These are phyloP conservation scores for Echites panduratus DNA, from an alignment of 257 asterid species.

Conservation along the genomic window DNA sequence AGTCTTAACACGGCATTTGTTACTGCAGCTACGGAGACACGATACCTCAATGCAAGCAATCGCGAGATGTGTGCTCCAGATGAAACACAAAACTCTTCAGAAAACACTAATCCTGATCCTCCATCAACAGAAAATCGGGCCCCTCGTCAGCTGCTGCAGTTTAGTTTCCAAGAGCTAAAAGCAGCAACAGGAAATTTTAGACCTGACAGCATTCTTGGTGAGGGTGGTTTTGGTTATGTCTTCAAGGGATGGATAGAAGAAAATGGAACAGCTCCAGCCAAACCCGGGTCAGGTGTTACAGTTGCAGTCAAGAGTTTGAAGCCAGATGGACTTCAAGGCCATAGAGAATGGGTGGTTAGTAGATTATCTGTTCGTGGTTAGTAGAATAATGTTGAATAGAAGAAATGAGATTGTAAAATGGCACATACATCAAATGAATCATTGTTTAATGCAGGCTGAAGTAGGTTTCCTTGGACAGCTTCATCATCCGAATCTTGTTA, in stretches of 20 bases:
- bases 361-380: slow-evolving; percentile 24
- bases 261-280: slow-evolving; percentile 88
- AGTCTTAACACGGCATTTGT: slow-evolving; percentile 2
- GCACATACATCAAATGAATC: slow-evolving; percentile 15
- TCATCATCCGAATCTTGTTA: slow-evolving; percentile 88
- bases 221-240: slow-evolving; percentile 92
- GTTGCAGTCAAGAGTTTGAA: slow-evolving; percentile 97
- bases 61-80: slow-evolving; percentile 79
- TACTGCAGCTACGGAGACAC: slow-evolving; percentile 65
- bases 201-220: slow-evolving; percentile 94
- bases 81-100: slow-evolving; percentile 51
- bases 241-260: slow-evolving; percentile 98
- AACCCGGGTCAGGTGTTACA: slow-evolving; percentile 84
- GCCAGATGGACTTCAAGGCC: slow-evolving; percentile 94
- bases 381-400: slow-evolving; percentile 21
- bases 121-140: slow-evolving; percentile 30
- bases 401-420: slow-evolving; percentile 13
- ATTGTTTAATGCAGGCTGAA: slow-evolving; percentile 69
- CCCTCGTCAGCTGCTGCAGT: slow-evolving; percentile 61
- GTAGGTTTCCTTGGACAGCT: slow-evolving; percentile 93
- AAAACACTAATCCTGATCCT: slow-evolving; percentile 36
- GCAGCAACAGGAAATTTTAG: slow-evolving; percentile 90
- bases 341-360: slow-evolving; percentile 99
- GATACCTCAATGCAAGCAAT: slow-evolving; percentile 76
- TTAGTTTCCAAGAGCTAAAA: slow-evolving; percentile 76